Conservation (phyloP, 2,329 filamentous ascomycete species). For the Fusarium albidum region DNA sequence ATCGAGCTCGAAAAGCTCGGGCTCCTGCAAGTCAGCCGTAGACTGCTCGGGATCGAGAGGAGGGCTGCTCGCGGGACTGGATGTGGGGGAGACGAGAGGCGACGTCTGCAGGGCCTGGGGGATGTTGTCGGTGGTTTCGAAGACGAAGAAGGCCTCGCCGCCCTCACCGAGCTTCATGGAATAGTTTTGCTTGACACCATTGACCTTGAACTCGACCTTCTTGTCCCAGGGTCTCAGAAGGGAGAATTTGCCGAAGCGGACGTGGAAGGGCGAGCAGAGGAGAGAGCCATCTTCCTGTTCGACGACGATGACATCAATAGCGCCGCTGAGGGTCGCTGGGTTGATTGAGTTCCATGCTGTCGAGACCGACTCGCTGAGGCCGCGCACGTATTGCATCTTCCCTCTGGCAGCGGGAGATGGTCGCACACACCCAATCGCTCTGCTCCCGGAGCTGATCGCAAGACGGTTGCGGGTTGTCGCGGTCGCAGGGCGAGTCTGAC, state of each 20-base stretch:
- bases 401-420: conserved; percentile 18
- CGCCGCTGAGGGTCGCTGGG: conserved; percentile 93
- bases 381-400: conserved; percentile 96
- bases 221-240: conserved; percentile 94
- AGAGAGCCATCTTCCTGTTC: conserved; percentile 92
- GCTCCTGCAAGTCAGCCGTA: conserved; percentile 64
- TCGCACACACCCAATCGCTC: conserved; percentile 5
- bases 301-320: conserved; percentile 98
- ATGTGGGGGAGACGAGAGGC: conserved; percentile 87
- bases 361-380: conserved; percentile 92
- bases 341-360: conserved; percentile 99
- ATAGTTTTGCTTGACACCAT: conserved; percentile 89
- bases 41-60: conserved; percentile 57
- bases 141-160: conserved; percentile 98
- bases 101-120: conserved; percentile 96
- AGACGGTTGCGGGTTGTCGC: conserved; percentile 24
- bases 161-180: conserved; percentile 98
- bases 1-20: conserved; percentile 75
- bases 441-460: conserved; percentile 2
- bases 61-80: conserved; percentile 87
- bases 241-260: conserved; percentile 98
- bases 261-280: conserved; percentile 95
- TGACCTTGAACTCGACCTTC: conserved; percentile 98
- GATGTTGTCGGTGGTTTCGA: conserved; percentile 91
- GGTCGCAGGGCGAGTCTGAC: conserved; percentile 24